Evolutionary conservation across 495 filamentous ascomycete species (phyloP), one percentile per base, ranked within the genome.

Genomic region (Amniculicola lignicola): DNA sequence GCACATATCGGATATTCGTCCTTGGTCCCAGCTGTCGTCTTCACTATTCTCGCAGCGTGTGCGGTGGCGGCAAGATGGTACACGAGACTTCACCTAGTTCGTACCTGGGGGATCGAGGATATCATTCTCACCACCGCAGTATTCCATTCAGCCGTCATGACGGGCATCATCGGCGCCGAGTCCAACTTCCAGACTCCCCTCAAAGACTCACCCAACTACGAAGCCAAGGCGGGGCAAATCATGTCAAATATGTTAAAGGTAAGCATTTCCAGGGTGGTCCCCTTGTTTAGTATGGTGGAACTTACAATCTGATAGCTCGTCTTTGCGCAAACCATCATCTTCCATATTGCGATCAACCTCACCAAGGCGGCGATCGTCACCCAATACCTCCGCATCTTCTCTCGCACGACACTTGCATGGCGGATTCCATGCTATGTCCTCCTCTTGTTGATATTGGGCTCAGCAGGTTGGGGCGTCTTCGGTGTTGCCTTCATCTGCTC

Each of bases 341-440:
- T 65, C 54, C 46, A 53, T 18, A 35, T 61, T 41, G 28, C 44
- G 2, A 67, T 66, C 33, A 69, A 67, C 46, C 23, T 66, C 27
- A 63, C 61, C 56, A 70, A 72, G 59, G 40, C 59, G 39, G 67
- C 68, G 16, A 72, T 72, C 29, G 42, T 70, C 14, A 33, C 66
- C 16, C 62, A 70, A 45, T 72, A 70, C 52, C 56, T 70, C 43
- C 70, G 70, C 56, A 42, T 24, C 21, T 44, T 33, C 11, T 25
- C 41, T 5, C 4, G 16, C 12, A n/a, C 21, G 3, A 52, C 63
- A 6, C n/a, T n/a, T n/a, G n/a, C n/a, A n/a, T n/a, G n/a, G n/a
- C 45, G 51, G 10, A 12, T 10, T 6, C 18, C 51, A 19, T 69
- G 64, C 55, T 62, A 49, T 36, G n/a, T 54, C 1, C 27, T 68